Conservation (phyloP, 768 basidiomycete genomes). For the Cantharellus anzutake region DNA sequence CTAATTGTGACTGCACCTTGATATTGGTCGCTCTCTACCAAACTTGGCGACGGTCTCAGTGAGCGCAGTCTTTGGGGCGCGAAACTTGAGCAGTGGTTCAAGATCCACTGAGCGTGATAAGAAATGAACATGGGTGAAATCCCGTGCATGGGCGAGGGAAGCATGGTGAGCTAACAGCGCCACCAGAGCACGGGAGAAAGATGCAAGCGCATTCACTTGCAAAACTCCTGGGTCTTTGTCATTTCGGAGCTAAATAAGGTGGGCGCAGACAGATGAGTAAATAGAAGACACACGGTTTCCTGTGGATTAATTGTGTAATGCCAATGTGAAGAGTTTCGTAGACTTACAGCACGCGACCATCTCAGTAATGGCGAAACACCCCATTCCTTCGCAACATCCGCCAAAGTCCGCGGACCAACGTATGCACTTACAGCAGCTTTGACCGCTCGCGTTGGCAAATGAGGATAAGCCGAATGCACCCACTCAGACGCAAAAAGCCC, state of each 20-base stretch:
- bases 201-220: conserved; percentile 76
- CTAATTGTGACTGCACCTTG: conserved; percentile 30
- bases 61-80: conserved; percentile 62
- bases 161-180: conserved; percentile 78
- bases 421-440: conserved; percentile 86
- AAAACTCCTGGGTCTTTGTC: conserved; percentile 29
- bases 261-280: not conserved
- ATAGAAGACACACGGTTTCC: not conserved
- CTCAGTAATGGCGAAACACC: conserved; percentile 59
- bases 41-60: conserved; percentile 53
- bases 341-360: conserved; percentile 60
- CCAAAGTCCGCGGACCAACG: conserved; percentile 71
- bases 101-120: conserved; percentile 72
- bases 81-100: conserved; percentile 57
- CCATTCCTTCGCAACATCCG: conserved; percentile 70
- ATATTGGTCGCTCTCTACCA: conserved; percentile 42
- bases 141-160: conserved; percentile 68
- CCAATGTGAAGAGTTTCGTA: not conserved
- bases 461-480: conserved; percentile 62
- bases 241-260: not conserved
- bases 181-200: conserved; percentile 69
- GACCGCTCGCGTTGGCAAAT: conserved; percentile 77
- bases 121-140: conserved; percentile 81
- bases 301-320: not conserved
- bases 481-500: conserved; percentile 82